These are phyloP conservation scores for Thalassiosira allenii DNA, from an alignment of 352 stramenopile genomes.

Conservation along the genomic window DNA sequence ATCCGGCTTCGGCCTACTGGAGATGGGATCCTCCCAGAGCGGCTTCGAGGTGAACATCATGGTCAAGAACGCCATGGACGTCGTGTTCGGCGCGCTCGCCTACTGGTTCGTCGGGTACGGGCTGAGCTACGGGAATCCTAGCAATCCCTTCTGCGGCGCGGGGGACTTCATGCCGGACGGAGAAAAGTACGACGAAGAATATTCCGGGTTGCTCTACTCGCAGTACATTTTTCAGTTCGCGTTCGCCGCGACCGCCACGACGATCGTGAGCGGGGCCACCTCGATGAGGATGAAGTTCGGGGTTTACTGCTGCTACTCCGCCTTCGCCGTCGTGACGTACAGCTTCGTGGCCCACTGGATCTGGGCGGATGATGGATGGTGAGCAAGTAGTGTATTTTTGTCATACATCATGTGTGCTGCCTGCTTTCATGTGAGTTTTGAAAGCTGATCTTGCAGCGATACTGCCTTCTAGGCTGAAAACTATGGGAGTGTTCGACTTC, in stretches of 20 bases:
- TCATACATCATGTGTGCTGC: too few species aligned
- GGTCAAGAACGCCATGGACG: slow-evolving; percentile 85
- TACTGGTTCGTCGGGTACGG: slow-evolving; percentile 74
- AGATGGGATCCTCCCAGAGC: slow-evolving; percentile 16
- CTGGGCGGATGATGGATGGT: slow-evolving; percentile 57
- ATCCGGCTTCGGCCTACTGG: slow-evolving; percentile 33
- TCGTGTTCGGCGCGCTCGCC: slow-evolving; percentile 60
- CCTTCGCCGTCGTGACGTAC: slow-evolving; percentile 79
- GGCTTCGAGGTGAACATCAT: slow-evolving; percentile 77
- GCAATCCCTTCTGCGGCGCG: background rate
- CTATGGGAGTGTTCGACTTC: slow-evolving; percentile 73
- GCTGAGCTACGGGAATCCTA: slow-evolving; percentile 48
- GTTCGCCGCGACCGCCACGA: slow-evolving; percentile 82
- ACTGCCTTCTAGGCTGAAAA: too few species aligned
- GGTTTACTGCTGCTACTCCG: slow-evolving; percentile 71
- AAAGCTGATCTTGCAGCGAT: too few species aligned
- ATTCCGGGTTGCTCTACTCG: background rate
- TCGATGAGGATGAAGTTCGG: slow-evolving; percentile 36
- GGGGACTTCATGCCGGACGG: slow-evolving; percentile 9
- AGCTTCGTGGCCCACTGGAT: slow-evolving; percentile 78
- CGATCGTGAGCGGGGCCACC: slow-evolving; percentile 83
- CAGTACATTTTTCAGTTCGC: slow-evolving; percentile 77
- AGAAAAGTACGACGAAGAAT: background rate
- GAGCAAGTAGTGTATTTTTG: too few species aligned
- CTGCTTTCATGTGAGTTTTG: too few species aligned